These are phyloP conservation scores for Cystoisospora suis DNA, from an alignment of 169 alveolate genomes.

Conservation along the genomic window DNA sequence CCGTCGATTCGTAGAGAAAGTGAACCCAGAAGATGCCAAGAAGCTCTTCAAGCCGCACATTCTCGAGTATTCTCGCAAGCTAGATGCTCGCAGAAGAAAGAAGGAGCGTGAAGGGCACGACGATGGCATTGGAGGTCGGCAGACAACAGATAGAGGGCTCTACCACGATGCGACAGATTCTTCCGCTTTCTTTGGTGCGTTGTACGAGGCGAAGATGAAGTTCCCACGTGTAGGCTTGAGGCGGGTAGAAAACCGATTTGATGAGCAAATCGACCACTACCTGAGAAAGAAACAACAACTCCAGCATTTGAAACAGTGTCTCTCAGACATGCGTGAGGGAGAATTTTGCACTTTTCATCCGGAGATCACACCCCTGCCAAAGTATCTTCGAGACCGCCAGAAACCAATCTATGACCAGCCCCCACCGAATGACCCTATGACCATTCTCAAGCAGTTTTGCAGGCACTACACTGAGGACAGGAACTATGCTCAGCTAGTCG, in stretches of 20 bases:
- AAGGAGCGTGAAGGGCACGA: background rate
- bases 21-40: slow-evolving; percentile 33
- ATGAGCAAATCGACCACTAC: slow-evolving; percentile 18
- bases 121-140: background rate
- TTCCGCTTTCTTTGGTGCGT: background rate
- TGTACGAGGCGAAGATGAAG: background rate
- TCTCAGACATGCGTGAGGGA: background rate
- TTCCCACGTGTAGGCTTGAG: background rate
- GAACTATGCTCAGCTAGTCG: background rate
- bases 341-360: slow-evolving; percentile 56
- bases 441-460: slow-evolving; percentile 26
- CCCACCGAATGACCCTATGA: slow-evolving; percentile 37
- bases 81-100: slow-evolving; percentile 11
- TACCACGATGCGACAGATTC: background rate
- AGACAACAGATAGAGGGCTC: slow-evolving; percentile 23
- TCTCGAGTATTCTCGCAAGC: slow-evolving; percentile 39
- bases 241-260: slow-evolving; percentile 39
- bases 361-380: slow-evolving; percentile 17
- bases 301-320: slow-evolving; percentile 13
- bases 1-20: slow-evolving; percentile 22
- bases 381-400: background rate
- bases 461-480: background rate
- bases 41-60: slow-evolving; percentile 25
- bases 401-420: no score
- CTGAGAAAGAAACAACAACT: slow-evolving; percentile 43